A percentile compares a stretch with the other conserved stretches of the same genome.
These are phyloP conservation scores for Periconia macrospinosa DNA, from an alignment of 2,329 filamentous ascomycete species.

Conservation along the genomic window DNA sequence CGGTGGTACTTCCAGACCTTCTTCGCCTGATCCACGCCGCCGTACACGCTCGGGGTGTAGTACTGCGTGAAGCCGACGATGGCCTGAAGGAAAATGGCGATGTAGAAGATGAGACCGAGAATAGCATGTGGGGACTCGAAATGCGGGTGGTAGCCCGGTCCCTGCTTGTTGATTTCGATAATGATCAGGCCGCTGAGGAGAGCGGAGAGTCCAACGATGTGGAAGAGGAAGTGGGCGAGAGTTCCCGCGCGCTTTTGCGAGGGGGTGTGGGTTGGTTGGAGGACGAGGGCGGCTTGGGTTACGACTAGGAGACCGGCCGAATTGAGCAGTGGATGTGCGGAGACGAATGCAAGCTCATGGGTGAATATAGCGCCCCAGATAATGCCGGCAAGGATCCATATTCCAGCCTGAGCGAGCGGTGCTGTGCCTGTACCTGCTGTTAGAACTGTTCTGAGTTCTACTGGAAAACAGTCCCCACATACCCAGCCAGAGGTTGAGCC, in stretches of 20 bases:
- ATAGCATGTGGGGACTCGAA: conserved; percentile 82
- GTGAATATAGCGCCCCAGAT: conserved; percentile 79
- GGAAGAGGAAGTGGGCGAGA: conserved; percentile 69
- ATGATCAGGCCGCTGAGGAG: conserved; percentile 68
- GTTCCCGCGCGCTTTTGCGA: conserved; percentile 70
- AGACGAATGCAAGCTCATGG: conserved; percentile 76
- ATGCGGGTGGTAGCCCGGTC: conserved; percentile 66
- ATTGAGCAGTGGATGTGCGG: conserved; percentile 72
- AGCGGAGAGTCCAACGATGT: conserved; percentile 63
- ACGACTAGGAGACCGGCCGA: conserved; percentile 72
- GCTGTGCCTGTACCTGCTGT: conserved; percentile 67
- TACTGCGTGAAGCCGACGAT: conserved; percentile 82
- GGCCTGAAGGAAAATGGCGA: conserved; percentile 72
- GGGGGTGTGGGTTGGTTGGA: conserved; percentile 83
- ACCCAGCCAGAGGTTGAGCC: conserved; percentile 77
- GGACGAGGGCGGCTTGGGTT: conserved; percentile 76
- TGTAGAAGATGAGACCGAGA: conserved; percentile 76
- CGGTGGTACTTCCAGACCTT: conserved; percentile 89
- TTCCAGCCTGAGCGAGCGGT: conserved; percentile 76
- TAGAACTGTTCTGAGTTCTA: neutral
- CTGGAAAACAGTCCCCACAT: conserved; percentile 25
- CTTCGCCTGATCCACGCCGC: conserved; percentile 78
- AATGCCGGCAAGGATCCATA: conserved; percentile 72
- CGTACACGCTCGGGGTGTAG: conserved; percentile 73
- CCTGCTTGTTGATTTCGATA: conserved; percentile 84